Evolutionary conservation across 371 early-diverging fungal genomes (phyloP).

Genomic region (Mucor racemosus): DNA sequence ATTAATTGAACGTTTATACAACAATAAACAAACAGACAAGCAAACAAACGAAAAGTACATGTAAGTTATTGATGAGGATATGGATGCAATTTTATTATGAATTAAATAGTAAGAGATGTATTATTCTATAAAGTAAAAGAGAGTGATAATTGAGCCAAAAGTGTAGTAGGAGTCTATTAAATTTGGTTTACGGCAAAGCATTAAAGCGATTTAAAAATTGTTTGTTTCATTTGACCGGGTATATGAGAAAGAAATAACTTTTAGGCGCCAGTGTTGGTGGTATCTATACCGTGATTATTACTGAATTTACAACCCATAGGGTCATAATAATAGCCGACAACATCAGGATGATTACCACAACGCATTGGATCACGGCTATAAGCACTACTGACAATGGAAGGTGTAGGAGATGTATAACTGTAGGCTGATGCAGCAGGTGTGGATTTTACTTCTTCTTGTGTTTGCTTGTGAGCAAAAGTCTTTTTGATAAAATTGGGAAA

Average conservation of each 20-base stretch:
- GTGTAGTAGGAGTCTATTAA: not conserved
- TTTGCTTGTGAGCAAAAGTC: constrained; percentile 20
- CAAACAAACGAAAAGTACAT: too few species aligned
- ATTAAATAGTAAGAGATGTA: too few species aligned
- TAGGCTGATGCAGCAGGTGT: constrained; percentile 11
- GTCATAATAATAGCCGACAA: constrained; percentile 43
- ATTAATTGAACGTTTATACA: not conserved
- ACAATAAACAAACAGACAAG: not conserved
- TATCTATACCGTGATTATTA: constrained; percentile 24
- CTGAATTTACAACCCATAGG: constrained; percentile 42
- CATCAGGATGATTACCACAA: constrained; percentile 38
- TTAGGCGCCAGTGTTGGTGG: constrained; percentile 37
- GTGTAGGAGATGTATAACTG: constrained; percentile 11
- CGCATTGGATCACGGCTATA: constrained; percentile 50
- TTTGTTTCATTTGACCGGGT: not conserved
- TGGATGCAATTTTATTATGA: too few species aligned
- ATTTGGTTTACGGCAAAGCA: not conserved
- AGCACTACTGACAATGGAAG: constrained; percentile 14
- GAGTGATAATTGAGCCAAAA: not conserved
- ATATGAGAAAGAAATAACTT: not conserved
- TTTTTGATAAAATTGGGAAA: constrained; percentile 30
- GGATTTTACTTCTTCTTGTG: constrained; percentile 9
- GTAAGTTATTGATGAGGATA: too few species aligned
- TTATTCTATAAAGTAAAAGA: too few species aligned
- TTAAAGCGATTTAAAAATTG: not conserved